phyloP scores from a whole-genome alignment of 495 filamentous ascomycete genomes.

The Penicillium herquei region DNA sequence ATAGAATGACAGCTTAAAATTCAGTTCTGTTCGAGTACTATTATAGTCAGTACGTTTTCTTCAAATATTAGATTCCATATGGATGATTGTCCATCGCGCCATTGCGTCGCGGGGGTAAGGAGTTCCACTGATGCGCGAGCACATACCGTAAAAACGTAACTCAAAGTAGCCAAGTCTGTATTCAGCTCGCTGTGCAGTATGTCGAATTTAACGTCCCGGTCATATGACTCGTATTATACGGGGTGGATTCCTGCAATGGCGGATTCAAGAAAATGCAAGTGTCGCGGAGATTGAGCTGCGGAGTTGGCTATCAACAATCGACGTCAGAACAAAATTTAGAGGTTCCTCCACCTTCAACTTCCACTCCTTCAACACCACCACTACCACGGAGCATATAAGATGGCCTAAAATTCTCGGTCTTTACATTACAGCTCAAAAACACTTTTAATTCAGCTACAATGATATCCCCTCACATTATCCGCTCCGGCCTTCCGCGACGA shows the following conservation, averaged over 20 bases:
- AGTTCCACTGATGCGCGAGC: background rate
- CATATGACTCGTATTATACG: background rate
- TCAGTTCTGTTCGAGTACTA: too few relatives aligned
- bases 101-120: constrained; percentile 6
- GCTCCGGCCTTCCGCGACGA: constrained; percentile 18
- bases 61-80: too few relatives aligned
- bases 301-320: constrained; percentile 33
- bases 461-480: constrained; percentile 30
- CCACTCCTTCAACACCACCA: constrained; percentile 7
- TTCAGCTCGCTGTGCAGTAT: background rate
- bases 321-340: constrained; percentile 32
- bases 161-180: background rate
- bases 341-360: constrained; percentile 6
- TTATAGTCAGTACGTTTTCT: too few relatives aligned
- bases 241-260: constrained; percentile 5
- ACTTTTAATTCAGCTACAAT: constrained; percentile 13
- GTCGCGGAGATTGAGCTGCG: constrained; percentile 25
- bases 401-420: constrained; percentile 3
- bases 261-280: constrained; percentile 11
- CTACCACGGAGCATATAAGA: constrained; percentile 5
- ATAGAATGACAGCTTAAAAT: background rate
- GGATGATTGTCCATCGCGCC: background rate
- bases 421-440: background rate
- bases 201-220: background rate
- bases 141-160: constrained; percentile 4